A percentile compares a stretch with the other conserved stretches of the same genome.
Evolutionary conservation across 108 stramenopile genomes (phyloP).

Genomic region (Fragilariopsis cylindrus): DNA sequence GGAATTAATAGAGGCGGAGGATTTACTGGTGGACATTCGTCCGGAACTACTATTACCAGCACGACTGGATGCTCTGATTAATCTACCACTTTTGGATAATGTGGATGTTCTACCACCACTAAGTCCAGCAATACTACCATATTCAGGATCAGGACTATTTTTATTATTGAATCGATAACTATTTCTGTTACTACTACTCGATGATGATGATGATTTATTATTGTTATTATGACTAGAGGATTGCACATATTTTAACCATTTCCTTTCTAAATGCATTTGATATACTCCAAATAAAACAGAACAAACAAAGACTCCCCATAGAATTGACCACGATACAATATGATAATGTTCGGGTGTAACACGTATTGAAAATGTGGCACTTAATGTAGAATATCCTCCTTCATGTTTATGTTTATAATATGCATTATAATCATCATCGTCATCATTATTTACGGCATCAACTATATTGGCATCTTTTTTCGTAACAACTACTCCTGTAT

Average conservation of each 20-base stretch:
- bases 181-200: not conserved
- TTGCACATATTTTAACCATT: constrained; percentile 2
- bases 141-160: not conserved
- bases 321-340: constrained; percentile 35
- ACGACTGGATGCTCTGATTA: not conserved
- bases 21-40: not conserved
- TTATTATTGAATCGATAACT: not conserved
- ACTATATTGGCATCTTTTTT: too few species aligned
- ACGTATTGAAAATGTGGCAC: constrained; percentile 41
- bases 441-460: not conserved
- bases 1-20: not conserved
- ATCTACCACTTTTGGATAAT: not conserved
- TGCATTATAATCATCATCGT: not conserved
- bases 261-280: constrained; percentile 32
- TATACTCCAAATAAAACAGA: constrained; percentile 21
- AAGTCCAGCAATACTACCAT: not conserved
- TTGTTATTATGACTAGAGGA: not conserved
- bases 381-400: constrained; percentile 39
- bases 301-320: constrained; percentile 37
- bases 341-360: constrained; percentile 46
- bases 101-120: not conserved
- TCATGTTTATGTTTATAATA: constrained; percentile 26
- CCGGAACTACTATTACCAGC: not conserved
- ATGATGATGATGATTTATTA: not conserved
- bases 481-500: too few species aligned